phyloP scores from a whole-genome alignment of 2,329 filamentous ascomycete species.

The Hypomyces rosellus region DNA sequence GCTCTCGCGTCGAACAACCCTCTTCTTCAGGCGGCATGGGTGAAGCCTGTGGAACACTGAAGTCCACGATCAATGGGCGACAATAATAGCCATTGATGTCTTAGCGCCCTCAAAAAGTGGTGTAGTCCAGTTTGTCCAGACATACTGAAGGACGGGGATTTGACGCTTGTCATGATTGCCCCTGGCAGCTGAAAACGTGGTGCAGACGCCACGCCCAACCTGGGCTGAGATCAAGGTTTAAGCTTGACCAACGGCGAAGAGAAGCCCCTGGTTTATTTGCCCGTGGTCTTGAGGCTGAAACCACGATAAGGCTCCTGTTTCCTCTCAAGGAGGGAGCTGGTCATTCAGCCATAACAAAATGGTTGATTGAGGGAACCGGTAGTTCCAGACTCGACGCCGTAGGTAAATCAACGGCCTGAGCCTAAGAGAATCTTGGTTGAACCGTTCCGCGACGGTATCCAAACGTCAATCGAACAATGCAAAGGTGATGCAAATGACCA shows the following conservation, averaged over 20 bases:
- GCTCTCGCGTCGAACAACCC: neutral
- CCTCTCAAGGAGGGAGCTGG: no score
- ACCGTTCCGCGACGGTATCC: no score
- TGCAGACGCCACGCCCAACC: slow-evolving; percentile 3
- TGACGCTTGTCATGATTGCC: slow-evolving; percentile 7
- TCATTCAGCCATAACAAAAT: no score
- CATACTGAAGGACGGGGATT: slow-evolving; percentile 2
- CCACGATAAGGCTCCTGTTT: neutral
- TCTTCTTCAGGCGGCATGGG: slow-evolving; percentile 5
- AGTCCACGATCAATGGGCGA: neutral
- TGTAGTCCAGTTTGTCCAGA: neutral
- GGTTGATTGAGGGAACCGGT: no score
- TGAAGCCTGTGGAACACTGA: neutral
- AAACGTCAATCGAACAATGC: no score
- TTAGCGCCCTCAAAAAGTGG: slow-evolving; percentile 4
- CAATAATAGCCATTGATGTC: slow-evolving; percentile 2
- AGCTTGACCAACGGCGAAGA: neutral
- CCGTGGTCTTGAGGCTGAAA: neutral
- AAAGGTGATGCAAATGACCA: no score
- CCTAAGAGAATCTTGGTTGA: no score
- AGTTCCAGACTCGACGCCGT: no score
- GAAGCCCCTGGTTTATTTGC: neutral
- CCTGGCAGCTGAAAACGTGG: slow-evolving; percentile 10
- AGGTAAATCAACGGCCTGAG: no score
- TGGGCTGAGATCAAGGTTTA: neutral